Percentiles rank a stretch among this genome's conserved stretches.
These are phyloP conservation scores for Sarocladium kiliense DNA, from an alignment of 2,329 filamentous ascomycete species.

Conservation along the genomic window DNA sequence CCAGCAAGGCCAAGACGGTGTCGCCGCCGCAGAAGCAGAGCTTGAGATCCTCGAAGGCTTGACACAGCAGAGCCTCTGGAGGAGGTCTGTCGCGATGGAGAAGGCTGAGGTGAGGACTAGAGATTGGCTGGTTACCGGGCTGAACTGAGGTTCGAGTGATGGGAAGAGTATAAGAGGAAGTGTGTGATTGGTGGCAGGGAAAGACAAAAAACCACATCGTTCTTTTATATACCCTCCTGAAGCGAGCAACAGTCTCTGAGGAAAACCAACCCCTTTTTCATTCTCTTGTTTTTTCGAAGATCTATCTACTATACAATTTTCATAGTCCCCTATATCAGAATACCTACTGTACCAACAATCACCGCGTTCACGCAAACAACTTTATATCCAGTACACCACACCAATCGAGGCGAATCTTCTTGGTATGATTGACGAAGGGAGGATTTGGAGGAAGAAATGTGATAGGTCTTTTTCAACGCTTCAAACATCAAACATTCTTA, in stretches of 20 bases:
- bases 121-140: neutral
- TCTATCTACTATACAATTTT: slow-evolving; percentile 15
- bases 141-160: neutral
- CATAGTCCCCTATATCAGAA: slow-evolving; percentile 10
- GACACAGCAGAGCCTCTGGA: slow-evolving; percentile 7
- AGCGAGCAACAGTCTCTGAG: slow-evolving; percentile 14
- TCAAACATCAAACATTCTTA: neutral
- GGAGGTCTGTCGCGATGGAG: slow-evolving; percentile 2
- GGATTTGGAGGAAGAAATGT: neutral
- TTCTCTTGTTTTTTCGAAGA: slow-evolving; percentile 13
- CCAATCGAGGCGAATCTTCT: too few relatives aligned
- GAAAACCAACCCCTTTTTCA: slow-evolving; percentile 16
- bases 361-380: too few relatives aligned
- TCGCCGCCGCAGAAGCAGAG: neutral
- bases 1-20: neutral
- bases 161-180: too few relatives aligned
- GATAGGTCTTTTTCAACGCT: neutral
- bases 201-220: neutral
- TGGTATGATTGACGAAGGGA: too few relatives aligned
- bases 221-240: neutral
- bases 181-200: too few relatives aligned
- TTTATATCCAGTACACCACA: too few relatives aligned
- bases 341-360: neutral
- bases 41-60: neutral
- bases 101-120: slow-evolving; percentile 3